Base-by-base conservation (phyloP, 2,329 filamentous ascomycete species). In the Aureobasidium leucospermi region DNA sequence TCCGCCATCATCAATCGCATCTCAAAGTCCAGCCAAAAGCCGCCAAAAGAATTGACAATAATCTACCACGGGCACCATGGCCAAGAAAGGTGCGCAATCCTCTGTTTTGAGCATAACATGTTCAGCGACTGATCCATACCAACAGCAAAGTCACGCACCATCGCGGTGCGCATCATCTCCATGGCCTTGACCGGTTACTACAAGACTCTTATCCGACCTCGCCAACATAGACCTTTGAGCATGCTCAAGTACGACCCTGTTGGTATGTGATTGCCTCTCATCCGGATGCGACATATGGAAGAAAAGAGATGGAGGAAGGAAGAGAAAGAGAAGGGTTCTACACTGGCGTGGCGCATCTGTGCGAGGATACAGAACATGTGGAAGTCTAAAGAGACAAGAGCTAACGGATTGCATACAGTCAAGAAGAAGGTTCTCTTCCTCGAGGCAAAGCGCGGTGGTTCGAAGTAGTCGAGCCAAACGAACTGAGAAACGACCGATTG, bases 101-200 rank as follows among this genome's bases (percentile, higher is more conserved):
- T 8, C 5, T 7, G 38, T 1, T 15, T 19, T 31, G 6, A 4
- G 28, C 36, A 10, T 23, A 23, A 3, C 1, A n/a, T 8, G 13
- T 45, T 52, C 34, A 29, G 2, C 9, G 15, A 58, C 62, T 63
- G 29, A 62, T 47, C 4, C 11, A 7, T 23, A 4, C 11, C 6
- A 28, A 62, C 73, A 95, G 90, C 81, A 63, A 97, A 97, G 81
- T 89, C 92, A 71, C 90, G 95, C 74, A 87, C 93, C 66, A 87
- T 99, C 73, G 84, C 89, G 72, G 93, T 96, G 74, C 92, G 94
- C 73, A 87, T 99, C 66, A 81, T 99, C 74, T 96, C 91, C 64
- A 99, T 99, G 94, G 94, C 94, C 73, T 87, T 96, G 87, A 99
- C 94, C 29, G 94, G 94, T 70, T 99, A 91, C 82, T 99, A 93